Percentiles rank a stretch among this genome's conserved stretches.
Conservation (phyloP, 768 basidiomycete genomes). For the Mycena pura region DNA sequence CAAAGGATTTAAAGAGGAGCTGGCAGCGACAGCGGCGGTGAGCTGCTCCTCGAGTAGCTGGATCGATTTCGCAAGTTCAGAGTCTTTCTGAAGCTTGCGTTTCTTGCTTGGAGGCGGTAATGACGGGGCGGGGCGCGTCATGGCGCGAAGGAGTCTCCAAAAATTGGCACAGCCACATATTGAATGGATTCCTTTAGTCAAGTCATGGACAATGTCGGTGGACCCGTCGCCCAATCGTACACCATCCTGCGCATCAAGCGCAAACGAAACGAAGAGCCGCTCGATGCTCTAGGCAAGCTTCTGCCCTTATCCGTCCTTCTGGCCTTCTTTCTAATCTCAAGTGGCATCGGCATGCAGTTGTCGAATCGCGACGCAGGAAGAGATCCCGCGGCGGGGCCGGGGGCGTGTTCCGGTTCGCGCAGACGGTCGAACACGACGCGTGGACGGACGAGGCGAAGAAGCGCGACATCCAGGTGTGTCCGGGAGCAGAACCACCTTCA, state of each 20-base stretch:
- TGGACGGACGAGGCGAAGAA: constrained; percentile 69
- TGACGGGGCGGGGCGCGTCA: constrained; percentile 35
- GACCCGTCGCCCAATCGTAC: constrained; percentile 48
- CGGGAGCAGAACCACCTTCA: not conserved
- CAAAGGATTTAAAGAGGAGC: constrained; percentile 76
- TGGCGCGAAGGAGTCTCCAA: not conserved
- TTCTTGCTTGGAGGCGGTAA: constrained; percentile 61
- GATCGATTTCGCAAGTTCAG: constrained; percentile 36
- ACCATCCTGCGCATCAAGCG: constrained; percentile 85
- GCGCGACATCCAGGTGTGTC: constrained; percentile 66
- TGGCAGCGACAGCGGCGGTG: constrained; percentile 55
- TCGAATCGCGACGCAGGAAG: constrained; percentile 71
- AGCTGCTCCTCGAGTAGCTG: constrained; percentile 63
- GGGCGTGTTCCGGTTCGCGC: constrained; percentile 81
- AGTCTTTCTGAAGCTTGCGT: constrained; percentile 48
- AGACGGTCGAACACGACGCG: constrained; percentile 72
- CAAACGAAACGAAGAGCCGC: constrained; percentile 81
- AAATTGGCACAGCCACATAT: constrained; percentile 44
- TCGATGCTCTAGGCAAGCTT: constrained; percentile 76
- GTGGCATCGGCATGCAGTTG: constrained; percentile 55
- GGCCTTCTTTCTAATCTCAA: constrained; percentile 25
- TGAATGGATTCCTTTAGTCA: too few relatives aligned
- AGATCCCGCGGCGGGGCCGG: constrained; percentile 60
- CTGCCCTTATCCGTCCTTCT: constrained; percentile 1
- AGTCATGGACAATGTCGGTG: constrained; percentile 28